These are phyloP conservation scores for Aspergillus sp. DNA, from an alignment of 2,329 filamentous ascomycete species.

Conservation along the genomic window DNA sequence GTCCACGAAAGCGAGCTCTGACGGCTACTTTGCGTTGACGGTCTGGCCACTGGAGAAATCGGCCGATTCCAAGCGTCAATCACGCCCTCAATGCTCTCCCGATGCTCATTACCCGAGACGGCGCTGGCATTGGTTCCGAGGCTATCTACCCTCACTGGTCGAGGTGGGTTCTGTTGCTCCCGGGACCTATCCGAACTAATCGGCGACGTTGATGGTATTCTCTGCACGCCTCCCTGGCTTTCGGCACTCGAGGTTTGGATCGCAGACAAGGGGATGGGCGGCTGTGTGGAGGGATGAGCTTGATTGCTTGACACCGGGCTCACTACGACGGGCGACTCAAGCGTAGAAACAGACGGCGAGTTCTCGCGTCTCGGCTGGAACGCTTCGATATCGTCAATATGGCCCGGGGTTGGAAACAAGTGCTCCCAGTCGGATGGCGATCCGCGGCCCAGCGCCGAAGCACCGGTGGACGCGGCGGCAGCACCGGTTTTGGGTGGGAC, in stretches of 20 bases:
- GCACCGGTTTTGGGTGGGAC: constrained; percentile 16
- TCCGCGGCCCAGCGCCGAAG: constrained; percentile 33
- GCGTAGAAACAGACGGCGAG: constrained; percentile 1
- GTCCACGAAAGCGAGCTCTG: constrained; percentile 5
- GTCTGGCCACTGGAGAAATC: constrained; percentile 14
- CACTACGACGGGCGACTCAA: constrained; percentile 8
- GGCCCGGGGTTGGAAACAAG: constrained; percentile 25
- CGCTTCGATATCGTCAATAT: constrained; percentile 27
- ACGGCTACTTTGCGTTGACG: constrained; percentile 6
- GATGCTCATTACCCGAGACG: constrained; percentile 16
- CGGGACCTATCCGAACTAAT: constrained; percentile 14
- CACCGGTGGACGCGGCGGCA: constrained; percentile 11
- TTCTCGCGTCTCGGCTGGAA: constrained; percentile 13
- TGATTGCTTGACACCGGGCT: constrained; percentile 5
- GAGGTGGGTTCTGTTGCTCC: constrained; percentile 7
- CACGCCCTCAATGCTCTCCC: constrained; percentile 35
- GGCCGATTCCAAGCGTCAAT: constrained; percentile 37
- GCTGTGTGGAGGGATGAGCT: constrained; percentile 3
- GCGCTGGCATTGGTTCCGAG: constrained; percentile 17
- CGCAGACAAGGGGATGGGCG: constrained; percentile 4
- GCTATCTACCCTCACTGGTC: constrained; percentile 20
- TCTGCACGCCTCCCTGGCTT: constrained; percentile 2
- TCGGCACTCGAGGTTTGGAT: constrained; percentile 3
- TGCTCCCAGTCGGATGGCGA: constrained; percentile 42
- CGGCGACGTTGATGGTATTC: constrained; percentile 9